These are phyloP conservation scores for Xylariaceae sp. DNA, from an alignment of 2,329 filamentous ascomycete genomes.

Conservation along the genomic window DNA sequence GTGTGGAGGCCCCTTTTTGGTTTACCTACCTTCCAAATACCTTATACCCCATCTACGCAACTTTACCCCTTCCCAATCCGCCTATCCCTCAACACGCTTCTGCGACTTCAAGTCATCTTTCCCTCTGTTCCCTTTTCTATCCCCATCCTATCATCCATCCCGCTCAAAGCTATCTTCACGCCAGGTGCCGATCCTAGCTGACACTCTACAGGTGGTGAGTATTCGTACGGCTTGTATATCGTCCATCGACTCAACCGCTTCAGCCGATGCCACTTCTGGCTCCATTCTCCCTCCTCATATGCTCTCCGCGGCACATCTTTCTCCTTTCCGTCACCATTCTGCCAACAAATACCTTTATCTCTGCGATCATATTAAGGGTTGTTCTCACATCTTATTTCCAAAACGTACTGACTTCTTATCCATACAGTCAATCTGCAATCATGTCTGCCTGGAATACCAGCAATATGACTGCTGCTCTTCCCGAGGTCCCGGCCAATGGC, in stretches of 20 bases:
- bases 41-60: neutral
- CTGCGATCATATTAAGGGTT: neutral
- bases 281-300: no score
- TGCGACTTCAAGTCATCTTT: neutral
- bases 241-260: no score
- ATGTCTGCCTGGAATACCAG: constrained; percentile 26
- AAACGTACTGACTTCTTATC: neutral
- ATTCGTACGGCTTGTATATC: no score
- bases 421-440: neutral
- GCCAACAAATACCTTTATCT: no score
- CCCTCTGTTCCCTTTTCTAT: neutral
- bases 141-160: neutral
- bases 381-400: neutral
- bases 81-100: no score
- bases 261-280: no score
- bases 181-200: neutral
- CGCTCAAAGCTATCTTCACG: neutral
- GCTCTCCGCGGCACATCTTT: no score
- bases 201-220: neutral
- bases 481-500: constrained; percentile 14
- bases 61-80: no score
- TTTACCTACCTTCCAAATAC: neutral
- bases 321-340: no score
- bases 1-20: neutral
- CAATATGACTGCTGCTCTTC: constrained; percentile 32